Base-by-base conservation (phyloP, 2,329 filamentous ascomycete species). In the Teratosphaeria epicoccoides region DNA sequence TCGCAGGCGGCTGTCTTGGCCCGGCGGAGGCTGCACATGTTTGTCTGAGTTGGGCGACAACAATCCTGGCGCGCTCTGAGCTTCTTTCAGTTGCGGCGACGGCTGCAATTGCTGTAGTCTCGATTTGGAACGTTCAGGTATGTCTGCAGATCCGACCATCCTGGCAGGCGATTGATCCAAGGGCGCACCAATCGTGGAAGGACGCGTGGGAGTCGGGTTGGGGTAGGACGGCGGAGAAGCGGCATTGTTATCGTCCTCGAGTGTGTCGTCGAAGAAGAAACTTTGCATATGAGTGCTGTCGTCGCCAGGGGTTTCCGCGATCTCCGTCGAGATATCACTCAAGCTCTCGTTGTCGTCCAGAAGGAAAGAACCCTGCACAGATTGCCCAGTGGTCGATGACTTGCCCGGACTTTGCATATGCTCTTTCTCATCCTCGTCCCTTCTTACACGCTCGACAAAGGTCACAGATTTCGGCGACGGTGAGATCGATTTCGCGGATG, bases 251-350 rank as follows among this genome's bases (percentile, higher is more conserved):
- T 66, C 65, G 29, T 63, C 64, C 6, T 71, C 68, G 1, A 67
- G 60, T 11, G 68, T 67, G 46, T 75, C 73, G 47, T 76, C 73
- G n/a, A 74, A 72, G 59, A 74, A 74, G 60, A 76, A 76, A 57
- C 72, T 76, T 24, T 70, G 64, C 17, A 73, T 70, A 22, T 69
- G 71, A 28, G 71, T 65, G 47, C 65, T 69, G 22, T 61, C 58
- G n/a, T 59, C 60, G 5, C 66, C 67, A 4, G 69, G 69, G 3
- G 74, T 68, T n/a, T 76, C 72, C 50, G 75, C 73, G 26, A 75
- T 68, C 45, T 78, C 76, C 20, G 78, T 69, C 3, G 76, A 78
- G 23, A 77, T 65, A 46, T 80, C 79, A 51, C 78, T 81, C 26
- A 79, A 63, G 46, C 75, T 75, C 55, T 79, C 73, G 50, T 77